phyloP scores from a whole-genome alignment of 768 basidiomycete species.

The Lentinus tigrinus region DNA sequence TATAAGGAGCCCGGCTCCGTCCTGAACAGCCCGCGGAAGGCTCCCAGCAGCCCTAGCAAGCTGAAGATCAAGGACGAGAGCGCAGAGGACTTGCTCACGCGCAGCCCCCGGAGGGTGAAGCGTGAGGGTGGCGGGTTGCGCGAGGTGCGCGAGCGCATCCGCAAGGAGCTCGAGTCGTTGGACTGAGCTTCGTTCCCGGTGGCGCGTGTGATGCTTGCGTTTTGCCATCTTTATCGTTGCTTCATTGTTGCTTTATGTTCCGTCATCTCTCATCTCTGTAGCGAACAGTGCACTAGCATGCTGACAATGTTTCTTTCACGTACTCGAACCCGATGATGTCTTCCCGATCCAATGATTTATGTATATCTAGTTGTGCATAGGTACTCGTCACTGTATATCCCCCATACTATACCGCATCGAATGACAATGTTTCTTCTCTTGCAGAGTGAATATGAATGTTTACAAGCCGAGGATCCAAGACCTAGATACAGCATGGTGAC shows the following conservation, averaged over 20 bases:
- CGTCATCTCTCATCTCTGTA: neutral
- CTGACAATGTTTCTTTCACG: conserved; percentile 2
- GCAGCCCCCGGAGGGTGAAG: conserved; percentile 74
- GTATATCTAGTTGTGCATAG: conserved; percentile 15
- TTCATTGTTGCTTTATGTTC: conserved; percentile 5
- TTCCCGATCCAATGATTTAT: conserved; percentile 6
- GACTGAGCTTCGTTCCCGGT: conserved; percentile 33
- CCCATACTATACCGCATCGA: neutral
- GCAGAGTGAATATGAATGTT: too few species aligned
- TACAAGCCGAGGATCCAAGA: neutral
- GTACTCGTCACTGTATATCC: neutral
- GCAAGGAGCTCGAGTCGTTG: conserved; percentile 71
- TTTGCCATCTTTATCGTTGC: conserved; percentile 1
- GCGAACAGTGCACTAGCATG: conserved; percentile 3
- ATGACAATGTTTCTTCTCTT: neutral
- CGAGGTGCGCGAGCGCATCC: conserved; percentile 79
- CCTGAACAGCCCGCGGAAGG: conserved; percentile 7
- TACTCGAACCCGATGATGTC: neutral
- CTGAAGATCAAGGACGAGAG: conserved; percentile 52
- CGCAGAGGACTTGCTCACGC: conserved; percentile 55
- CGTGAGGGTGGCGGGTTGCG: conserved; percentile 71
- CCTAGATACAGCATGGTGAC: neutral
- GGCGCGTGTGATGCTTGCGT: neutral
- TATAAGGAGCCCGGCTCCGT: neutral
- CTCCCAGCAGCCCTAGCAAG: conserved; percentile 28